Conservation (phyloP, 2,329 filamentous ascomycete genomes). For the Elsinoe perseae region DNA sequence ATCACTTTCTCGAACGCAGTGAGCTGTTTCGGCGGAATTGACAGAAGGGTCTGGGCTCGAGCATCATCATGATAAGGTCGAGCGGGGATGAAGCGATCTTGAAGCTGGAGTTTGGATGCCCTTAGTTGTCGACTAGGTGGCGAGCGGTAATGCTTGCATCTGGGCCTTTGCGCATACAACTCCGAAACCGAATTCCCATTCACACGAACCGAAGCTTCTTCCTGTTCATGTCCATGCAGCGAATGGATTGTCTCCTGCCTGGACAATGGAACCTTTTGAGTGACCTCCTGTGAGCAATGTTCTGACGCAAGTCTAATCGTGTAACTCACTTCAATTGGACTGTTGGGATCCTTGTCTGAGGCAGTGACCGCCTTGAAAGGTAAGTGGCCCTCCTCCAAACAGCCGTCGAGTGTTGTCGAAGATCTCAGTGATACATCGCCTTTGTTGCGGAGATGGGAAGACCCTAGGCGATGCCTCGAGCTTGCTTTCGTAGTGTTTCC, state of each 20-base stretch:
- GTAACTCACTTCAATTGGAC: too few relatives aligned
- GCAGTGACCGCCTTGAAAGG: background rate
- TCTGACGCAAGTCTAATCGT: too few relatives aligned
- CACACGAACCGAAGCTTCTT: too few relatives aligned
- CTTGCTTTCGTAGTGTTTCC: background rate
- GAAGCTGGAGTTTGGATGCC: background rate
- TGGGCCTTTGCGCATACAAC: too few relatives aligned
- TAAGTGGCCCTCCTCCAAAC: background rate
- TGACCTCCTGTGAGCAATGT: too few relatives aligned
- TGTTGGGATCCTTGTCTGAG: background rate
- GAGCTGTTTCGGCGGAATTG: background rate
- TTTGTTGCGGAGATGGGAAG: background rate
- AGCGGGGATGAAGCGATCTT: constrained; percentile 4
- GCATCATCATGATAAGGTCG: background rate
- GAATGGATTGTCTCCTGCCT: too few relatives aligned
- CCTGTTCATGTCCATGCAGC: too few relatives aligned
- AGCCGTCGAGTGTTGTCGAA: background rate
- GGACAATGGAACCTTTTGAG: too few relatives aligned
- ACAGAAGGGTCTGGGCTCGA: background rate
- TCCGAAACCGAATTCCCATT: too few relatives aligned
- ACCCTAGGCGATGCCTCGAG: background rate
- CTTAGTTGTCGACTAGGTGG: background rate
- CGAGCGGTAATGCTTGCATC: background rate
- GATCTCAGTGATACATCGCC: background rate
- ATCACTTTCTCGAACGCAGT: background rate